Conservation (phyloP, 495 filamentous ascomycete species). For the Annulohypoxylon maeteangense region DNA sequence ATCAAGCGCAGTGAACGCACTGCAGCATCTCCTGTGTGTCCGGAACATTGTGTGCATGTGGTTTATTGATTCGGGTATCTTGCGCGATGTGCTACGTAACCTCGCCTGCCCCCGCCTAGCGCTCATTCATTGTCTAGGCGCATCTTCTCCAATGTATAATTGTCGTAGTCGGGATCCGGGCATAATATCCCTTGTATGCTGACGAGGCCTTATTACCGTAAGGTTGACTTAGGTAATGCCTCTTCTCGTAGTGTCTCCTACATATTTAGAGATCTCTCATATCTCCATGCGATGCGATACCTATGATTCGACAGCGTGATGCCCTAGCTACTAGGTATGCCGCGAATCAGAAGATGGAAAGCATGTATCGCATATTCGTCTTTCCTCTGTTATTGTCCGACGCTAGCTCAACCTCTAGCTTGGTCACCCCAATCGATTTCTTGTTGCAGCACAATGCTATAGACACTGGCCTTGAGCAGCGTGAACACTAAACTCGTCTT, state of each 20-base stretch:
- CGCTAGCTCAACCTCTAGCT: conserved; percentile 21
- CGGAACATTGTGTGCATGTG: neutral
- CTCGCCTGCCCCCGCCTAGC: neutral
- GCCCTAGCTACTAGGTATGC: neutral
- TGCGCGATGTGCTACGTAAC: conserved; percentile 3
- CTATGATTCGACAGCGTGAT: neutral
- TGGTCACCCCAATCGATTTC: conserved; percentile 80
- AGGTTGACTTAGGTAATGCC: neutral
- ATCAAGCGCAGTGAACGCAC: neutral
- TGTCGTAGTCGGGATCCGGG: neutral
- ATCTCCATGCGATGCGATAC: neutral
- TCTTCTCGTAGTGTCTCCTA: neutral
- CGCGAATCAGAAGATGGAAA: neutral
- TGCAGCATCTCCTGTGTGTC: neutral
- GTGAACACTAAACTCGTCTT: conserved; percentile 96
- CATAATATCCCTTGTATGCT: neutral
- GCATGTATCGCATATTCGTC: neutral
- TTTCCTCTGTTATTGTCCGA: neutral
- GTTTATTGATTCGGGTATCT: conserved; percentile 35
- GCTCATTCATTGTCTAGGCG: neutral
- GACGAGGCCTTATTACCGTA: neutral
- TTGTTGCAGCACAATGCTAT: conserved; percentile 97
- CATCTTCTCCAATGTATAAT: neutral
- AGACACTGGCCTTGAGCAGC: conserved; percentile 95
- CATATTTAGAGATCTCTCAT: neutral